Evolutionary conservation across 2,329 filamentous ascomycete genomes (phyloP).

Genomic region (Akanthomyces muscarius): DNA sequence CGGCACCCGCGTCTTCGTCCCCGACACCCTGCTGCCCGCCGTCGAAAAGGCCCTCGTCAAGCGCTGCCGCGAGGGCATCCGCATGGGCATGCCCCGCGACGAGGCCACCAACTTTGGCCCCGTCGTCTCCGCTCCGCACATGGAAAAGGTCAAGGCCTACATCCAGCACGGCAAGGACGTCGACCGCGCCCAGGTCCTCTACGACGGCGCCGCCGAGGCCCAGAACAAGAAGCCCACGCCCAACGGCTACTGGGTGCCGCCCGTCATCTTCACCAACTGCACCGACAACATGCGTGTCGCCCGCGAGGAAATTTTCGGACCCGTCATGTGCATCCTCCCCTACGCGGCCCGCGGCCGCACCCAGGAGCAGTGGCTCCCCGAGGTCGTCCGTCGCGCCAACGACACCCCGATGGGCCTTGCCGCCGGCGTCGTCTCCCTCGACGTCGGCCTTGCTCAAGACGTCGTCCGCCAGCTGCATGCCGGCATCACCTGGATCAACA

Average conservation of each 20-base stretch:
- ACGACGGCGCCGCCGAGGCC: slow-evolving; percentile 61
- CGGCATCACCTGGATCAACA: slow-evolving; percentile 89
- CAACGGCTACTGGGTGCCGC: slow-evolving; percentile 77
- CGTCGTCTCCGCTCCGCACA: slow-evolving; percentile 69
- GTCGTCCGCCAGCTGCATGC: slow-evolving; percentile 70
- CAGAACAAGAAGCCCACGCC: slow-evolving; percentile 46
- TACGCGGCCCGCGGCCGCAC: slow-evolving; percentile 51
- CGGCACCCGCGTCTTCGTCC: slow-evolving; percentile 83
- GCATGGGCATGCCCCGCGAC: slow-evolving; percentile 70
- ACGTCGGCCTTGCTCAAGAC: slow-evolving; percentile 69
- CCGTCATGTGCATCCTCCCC: slow-evolving; percentile 75
- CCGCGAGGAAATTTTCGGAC: slow-evolving; percentile 82
- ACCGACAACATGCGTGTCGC: slow-evolving; percentile 77
- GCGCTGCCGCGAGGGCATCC: slow-evolving; percentile 59
- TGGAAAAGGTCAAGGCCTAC: slow-evolving; percentile 73
- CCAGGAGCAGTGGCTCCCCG: slow-evolving; percentile 49
- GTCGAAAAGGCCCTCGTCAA: slow-evolving; percentile 65
- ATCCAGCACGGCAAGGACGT: slow-evolving; percentile 69
- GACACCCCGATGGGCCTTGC: slow-evolving; percentile 73
- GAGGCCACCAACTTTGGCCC: slow-evolving; percentile 77
- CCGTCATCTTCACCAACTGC: slow-evolving; percentile 84
- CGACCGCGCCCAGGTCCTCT: slow-evolving; percentile 71
- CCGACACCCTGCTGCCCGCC: slow-evolving; percentile 55
- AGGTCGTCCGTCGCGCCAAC: slow-evolving; percentile 71
- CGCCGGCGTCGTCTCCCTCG: slow-evolving; percentile 75